phyloP scores from a whole-genome alignment of 371 early-diverging fungal genomes.

The Mucor sp. region DNA sequence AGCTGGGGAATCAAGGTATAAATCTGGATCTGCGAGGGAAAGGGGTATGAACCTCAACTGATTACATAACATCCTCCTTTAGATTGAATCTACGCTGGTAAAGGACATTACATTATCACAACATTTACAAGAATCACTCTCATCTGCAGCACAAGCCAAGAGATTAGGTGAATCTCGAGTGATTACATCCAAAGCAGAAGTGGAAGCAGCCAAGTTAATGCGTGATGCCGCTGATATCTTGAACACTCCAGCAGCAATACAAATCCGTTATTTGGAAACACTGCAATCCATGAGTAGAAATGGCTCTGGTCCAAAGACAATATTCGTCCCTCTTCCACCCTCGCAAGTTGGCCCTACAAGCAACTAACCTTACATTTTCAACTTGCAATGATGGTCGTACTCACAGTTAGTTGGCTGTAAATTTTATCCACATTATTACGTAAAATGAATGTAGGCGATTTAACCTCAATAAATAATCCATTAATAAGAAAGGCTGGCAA shows the following conservation, averaged over 20 bases:
- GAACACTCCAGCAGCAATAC: conserved; percentile 77
- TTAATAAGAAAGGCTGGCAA: neutral
- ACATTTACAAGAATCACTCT: conserved; percentile 79
- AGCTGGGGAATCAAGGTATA: conserved; percentile 74
- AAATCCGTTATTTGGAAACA: conserved; percentile 88
- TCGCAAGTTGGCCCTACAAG: neutral
- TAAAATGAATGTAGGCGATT: neutral
- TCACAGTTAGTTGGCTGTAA: neutral
- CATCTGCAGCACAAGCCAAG: conserved; percentile 88
- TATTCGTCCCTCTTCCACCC: conserved; percentile 19
- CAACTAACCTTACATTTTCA: neutral
- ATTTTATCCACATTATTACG: neutral
- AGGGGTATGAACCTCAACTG: neutral
- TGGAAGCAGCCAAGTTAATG: conserved; percentile 92
- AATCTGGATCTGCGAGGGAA: neutral
- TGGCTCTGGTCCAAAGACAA: conserved; percentile 12
- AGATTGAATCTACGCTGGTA: conserved; percentile 78
- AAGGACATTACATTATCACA: conserved; percentile 80
- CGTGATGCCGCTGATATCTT: conserved; percentile 84
- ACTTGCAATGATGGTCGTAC: neutral
- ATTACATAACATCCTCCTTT: neutral
- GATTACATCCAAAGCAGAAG: conserved; percentile 90
- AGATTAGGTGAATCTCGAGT: conserved; percentile 89
- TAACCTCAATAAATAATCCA: neutral
- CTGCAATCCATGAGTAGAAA: conserved; percentile 35